phyloP scores from a whole-genome alignment of 1,284 basidiomycete species.

The Puccinia hordei region DNA sequence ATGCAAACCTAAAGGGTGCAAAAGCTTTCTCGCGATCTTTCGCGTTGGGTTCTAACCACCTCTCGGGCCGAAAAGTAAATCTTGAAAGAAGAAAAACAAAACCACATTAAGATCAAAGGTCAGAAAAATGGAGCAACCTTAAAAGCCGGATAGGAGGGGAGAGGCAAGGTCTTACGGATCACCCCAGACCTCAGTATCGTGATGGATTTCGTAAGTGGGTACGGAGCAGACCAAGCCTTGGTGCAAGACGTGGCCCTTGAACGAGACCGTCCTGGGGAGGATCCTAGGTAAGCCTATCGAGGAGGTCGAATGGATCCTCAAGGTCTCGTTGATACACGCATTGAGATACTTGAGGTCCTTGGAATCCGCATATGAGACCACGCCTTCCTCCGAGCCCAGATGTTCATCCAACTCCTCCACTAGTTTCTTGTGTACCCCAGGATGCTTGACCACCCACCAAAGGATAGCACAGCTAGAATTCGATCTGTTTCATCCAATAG shows the following conservation, averaged over 20 bases:
- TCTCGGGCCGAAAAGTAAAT: slow-evolving; percentile 30
- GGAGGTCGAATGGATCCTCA: slow-evolving; percentile 74
- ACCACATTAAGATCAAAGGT: neutral
- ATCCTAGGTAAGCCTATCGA: slow-evolving; percentile 78
- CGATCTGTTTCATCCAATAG: slow-evolving; percentile 3
- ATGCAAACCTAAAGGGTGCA: slow-evolving; percentile 41
- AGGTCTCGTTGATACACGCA: slow-evolving; percentile 77
- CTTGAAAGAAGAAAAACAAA: neutral
- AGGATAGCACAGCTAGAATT: slow-evolving; percentile 67
- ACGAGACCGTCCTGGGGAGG: slow-evolving; percentile 68
- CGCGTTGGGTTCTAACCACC: slow-evolving; percentile 35
- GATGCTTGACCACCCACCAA: slow-evolving; percentile 75
- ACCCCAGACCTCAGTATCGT: slow-evolving; percentile 72
- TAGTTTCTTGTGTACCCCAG: slow-evolving; percentile 69
- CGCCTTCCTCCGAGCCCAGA: slow-evolving; percentile 64
- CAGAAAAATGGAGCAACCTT: neutral
- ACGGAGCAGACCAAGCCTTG: slow-evolving; percentile 57
- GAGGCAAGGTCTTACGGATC: slow-evolving; percentile 55
- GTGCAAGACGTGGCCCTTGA: slow-evolving; percentile 68
- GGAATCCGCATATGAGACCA: slow-evolving; percentile 54
- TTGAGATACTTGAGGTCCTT: slow-evolving; percentile 63
- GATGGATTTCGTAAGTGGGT: slow-evolving; percentile 73
- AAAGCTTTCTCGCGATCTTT: slow-evolving; percentile 34
- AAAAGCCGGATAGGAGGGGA: too few species aligned
- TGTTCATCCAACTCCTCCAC: slow-evolving; percentile 78